phyloP scores from a whole-genome alignment of 768 basidiomycete species.

The Cyclocybe cylindracea region DNA sequence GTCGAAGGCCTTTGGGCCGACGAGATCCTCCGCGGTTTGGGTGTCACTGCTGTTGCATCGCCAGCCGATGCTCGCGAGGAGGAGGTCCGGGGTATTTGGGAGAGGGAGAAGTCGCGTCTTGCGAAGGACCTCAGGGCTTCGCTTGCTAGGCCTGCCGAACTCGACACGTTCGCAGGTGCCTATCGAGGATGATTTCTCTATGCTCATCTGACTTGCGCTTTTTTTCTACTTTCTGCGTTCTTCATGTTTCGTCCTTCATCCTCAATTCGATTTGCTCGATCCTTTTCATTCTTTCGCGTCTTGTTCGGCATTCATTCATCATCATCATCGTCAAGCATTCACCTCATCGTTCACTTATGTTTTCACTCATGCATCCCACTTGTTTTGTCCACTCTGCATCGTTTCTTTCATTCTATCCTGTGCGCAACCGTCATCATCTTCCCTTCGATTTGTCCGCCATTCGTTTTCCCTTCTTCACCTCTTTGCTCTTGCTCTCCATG shows the following conservation, averaged over 20 bases:
- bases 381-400: constrained; percentile 8
- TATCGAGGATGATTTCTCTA: constrained; percentile 38
- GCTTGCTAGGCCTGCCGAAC: constrained; percentile 14
- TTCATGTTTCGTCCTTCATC: constrained; percentile 12
- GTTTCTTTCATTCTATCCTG: neutral
- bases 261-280: constrained; percentile 6
- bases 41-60: constrained; percentile 36
- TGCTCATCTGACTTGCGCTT: neutral
- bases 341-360: constrained; percentile 13
- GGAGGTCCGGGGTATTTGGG: constrained; percentile 43
- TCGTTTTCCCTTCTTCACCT: neutral
- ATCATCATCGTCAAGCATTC: neutral
- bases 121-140: constrained; percentile 42
- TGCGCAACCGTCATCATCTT: neutral
- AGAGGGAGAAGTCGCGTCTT: constrained; percentile 48
- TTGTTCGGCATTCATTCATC: constrained; percentile 4
- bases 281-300: constrained; percentile 7
- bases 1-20: constrained; percentile 65
- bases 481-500: neutral
- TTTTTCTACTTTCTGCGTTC: constrained; percentile 9
- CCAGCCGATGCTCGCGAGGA: constrained; percentile 27
- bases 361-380: constrained; percentile 7
- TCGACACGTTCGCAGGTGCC: constrained; percentile 42
- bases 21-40: constrained; percentile 72
- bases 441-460: neutral